Evolutionary conservation across 768 basidiomycete species (phyloP).

Genomic region (Amanita rubescens): DNA sequence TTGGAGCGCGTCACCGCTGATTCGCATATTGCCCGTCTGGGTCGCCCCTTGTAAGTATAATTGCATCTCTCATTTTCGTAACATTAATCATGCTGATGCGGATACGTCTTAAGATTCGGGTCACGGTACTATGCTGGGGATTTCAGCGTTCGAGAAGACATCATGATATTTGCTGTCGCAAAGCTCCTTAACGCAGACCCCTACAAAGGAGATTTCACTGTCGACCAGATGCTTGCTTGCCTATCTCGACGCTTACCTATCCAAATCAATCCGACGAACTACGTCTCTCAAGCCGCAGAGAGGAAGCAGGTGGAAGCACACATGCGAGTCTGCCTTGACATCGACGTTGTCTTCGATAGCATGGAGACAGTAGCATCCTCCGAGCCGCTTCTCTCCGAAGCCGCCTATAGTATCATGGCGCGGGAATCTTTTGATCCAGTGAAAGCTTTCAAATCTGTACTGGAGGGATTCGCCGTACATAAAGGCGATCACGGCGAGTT

Average conservation of each 20-base stretch:
- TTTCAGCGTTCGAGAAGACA: not conserved
- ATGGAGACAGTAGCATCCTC: slow-evolving; percentile 15
- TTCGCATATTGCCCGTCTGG: too few species aligned
- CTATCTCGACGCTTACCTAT: slow-evolving; percentile 22
- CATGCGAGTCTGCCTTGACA: slow-evolving; percentile 22
- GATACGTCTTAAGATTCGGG: not conserved
- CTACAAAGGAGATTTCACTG: not conserved
- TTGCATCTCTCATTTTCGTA: not conserved
- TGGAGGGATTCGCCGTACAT: not conserved
- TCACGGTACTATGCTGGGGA: not conserved
- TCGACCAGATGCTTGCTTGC: not conserved
- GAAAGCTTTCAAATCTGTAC: not conserved
- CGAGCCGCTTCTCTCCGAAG: too few species aligned
- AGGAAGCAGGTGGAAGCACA: too few species aligned
- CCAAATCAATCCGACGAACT: slow-evolving; percentile 19
- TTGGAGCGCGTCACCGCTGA: not conserved
- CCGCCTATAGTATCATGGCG: slow-evolving; percentile 12
- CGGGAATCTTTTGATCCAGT: not conserved
- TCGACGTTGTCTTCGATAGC: slow-evolving; percentile 12
- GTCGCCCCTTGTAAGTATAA: too few species aligned
- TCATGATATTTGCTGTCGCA: not conserved
- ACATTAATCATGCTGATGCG: too few species aligned
- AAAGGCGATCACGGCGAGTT: too few species aligned
- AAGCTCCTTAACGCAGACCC: not conserved
- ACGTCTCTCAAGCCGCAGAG: slow-evolving; percentile 7